Conservation (phyloP, 2,329 filamentous ascomycete genomes). For the Pestalotiopsis sp. region DNA sequence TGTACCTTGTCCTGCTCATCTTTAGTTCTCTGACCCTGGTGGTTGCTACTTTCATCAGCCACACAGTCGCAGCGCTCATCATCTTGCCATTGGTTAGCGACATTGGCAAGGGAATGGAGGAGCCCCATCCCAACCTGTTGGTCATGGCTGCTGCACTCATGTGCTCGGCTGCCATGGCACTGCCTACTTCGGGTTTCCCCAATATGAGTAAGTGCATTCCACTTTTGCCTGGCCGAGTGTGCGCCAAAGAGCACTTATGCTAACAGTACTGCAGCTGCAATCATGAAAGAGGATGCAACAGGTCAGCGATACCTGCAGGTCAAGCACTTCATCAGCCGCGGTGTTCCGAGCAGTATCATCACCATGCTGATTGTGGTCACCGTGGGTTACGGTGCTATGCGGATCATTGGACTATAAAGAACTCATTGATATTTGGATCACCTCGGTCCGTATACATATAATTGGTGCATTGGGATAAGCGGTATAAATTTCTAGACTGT, state of each 20-base stretch:
- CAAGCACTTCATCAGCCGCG: conserved; percentile 92
- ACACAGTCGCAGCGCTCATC: conserved; percentile 95
- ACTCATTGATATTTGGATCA: not conserved
- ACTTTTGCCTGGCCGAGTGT: conserved; percentile 13
- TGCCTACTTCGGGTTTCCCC: conserved; percentile 95
- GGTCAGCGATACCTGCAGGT: conserved; percentile 91
- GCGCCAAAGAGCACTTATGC: not conserved
- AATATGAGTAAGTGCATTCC: conserved; percentile 87
- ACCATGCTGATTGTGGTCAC: conserved; percentile 83
- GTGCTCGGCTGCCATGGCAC: conserved; percentile 96
- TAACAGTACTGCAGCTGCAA: conserved; percentile 67
- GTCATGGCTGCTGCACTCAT: conserved; percentile 96
- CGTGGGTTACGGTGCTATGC: conserved; percentile 89
- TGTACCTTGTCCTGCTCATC: conserved; percentile 85
- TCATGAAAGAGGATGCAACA: conserved; percentile 98
- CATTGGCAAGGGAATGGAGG: conserved; percentile 81
- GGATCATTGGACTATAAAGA: conserved; percentile 47
- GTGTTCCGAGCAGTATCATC: conserved; percentile 83
- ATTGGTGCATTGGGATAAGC: not conserved
- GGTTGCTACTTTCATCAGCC: conserved; percentile 95
- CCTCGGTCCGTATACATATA: not conserved
- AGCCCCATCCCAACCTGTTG: conserved; percentile 90
- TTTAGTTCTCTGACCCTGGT: conserved; percentile 85
- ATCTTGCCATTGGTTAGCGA: conserved; percentile 88
- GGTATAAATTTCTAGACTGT: not conserved